Evolutionary conservation across 192 early-diverging fungal genomes (phyloP).

Genomic region (Backusella macrospora): DNA sequence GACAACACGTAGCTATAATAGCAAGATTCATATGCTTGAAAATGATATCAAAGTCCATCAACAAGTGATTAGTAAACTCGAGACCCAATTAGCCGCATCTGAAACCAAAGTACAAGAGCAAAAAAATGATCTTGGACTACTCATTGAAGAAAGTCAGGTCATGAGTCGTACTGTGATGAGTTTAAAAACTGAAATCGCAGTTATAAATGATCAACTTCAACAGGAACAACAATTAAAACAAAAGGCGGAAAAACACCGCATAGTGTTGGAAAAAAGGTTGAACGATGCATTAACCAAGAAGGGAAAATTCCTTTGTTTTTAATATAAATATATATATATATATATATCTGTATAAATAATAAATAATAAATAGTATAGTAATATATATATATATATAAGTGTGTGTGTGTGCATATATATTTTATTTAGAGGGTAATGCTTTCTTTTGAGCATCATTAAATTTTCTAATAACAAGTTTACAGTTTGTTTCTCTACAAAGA

Average conservation of each 20-base stretch:
- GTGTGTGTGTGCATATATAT: no score
- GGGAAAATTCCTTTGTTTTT: conserved; percentile 57
- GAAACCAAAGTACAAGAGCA: conserved; percentile 37
- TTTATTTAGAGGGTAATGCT: conserved; percentile 42
- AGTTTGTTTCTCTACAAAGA: conserved; percentile 52
- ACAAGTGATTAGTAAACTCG: conserved; percentile 38
- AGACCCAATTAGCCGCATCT: conserved; percentile 43
- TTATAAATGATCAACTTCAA: conserved; percentile 16
- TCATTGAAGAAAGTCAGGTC: neutral
- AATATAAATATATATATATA: no score
- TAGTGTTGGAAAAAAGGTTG: conserved; percentile 42
- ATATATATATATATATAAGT: neutral
- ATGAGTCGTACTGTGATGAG: neutral
- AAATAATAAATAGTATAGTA: neutral
- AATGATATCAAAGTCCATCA: conserved; percentile 29
- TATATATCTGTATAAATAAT: neutral
- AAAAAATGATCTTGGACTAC: conserved; percentile 26
- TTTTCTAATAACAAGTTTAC: conserved; percentile 39
- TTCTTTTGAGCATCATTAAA: conserved; percentile 43
- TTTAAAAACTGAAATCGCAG: neutral
- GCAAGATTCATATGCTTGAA: neutral
- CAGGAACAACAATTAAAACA: conserved; percentile 42
- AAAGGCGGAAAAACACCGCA: conserved; percentile 43
- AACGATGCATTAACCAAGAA: conserved; percentile 46
- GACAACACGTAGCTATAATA: neutral